Evolutionary conservation across 148 eudicot species (phyloP), one percentile per base, ranked within the genome.

Genomic region (Chenopodium album): DNA sequence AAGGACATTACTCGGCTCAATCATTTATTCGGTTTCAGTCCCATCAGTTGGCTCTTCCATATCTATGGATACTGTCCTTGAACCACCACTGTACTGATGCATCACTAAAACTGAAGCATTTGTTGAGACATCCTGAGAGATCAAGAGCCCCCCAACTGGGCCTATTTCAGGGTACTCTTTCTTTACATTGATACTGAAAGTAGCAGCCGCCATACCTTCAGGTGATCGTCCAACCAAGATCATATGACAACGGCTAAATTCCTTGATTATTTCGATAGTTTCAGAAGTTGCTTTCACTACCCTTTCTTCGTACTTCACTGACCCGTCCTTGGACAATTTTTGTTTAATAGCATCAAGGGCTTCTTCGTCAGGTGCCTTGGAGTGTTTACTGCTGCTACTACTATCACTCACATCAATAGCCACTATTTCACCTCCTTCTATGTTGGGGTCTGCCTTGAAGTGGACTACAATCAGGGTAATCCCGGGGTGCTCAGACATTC

Each of bases 401-500:
- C 69, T 75, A 64, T 77, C 86, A 14, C 80, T 79, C 41, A 91
- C 76, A 37, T 91, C 88, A 20, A 91, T 22, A 2, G 76, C 77
- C 10, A 89, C 78, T 8, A 47, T 59, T 19, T 89, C 88, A 16
- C 88, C 86, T n/a, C 71, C 83, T 48, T 71, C 73, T 19, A 87
- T 79, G 20, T 72, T 64, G 0, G 89, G 87, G 78, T 81, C 87
- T 2, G 86, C 78, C 4, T 84, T 7, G n/a, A 94, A 77, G 16
- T 89, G 89, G 29, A 91, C 88, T 1, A 92, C 90, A 0, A 82
- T 31, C 4, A 92, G 84, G 48, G 86, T 89, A 29, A 90, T 91
- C 26, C 98, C 98, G 0, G 97, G 96, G 63, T 94, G 98, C 82
- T 94, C 96, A 1, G 92, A 93, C 93, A 94, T 90, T 16, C 92